Conservation (phyloP, 129 eudicot species). For the Arctium minus region DNA sequence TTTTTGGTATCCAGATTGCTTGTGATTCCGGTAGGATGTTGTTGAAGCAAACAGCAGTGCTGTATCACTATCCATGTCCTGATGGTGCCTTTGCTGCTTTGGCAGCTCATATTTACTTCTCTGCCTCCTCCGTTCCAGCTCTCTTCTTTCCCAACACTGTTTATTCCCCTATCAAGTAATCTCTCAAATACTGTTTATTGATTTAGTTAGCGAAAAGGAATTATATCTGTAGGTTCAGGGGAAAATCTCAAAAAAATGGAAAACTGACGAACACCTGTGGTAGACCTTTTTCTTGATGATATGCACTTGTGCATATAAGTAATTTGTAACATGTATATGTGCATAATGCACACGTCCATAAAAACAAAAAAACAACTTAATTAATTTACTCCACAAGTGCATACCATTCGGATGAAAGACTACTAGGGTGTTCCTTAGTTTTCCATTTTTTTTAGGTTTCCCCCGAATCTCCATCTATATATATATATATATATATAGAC, state of each 20-base stretch:
- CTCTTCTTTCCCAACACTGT: conserved; percentile 86
- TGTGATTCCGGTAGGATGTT: neutral
- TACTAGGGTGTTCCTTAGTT: neutral
- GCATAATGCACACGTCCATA: too few relatives aligned
- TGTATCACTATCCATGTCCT: conserved; percentile 92
- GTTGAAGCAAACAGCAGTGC: conserved; percentile 67
- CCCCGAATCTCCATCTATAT: too few relatives aligned
- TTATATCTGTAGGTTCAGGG: neutral
- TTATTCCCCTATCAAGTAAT: conserved; percentile 62
- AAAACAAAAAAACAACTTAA: too few relatives aligned
- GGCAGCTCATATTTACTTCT: conserved; percentile 83
- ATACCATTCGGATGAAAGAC: neutral
- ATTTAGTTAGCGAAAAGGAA: neutral
- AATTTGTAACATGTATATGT: too few relatives aligned
- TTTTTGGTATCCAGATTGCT: neutral
- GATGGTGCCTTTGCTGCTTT: conserved; percentile 90
- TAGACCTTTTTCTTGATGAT: neutral
- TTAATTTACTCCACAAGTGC: too few relatives aligned
- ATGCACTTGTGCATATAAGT: neutral
- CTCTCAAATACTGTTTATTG: neutral
- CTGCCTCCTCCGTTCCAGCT: conserved; percentile 46
- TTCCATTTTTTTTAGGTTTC: neutral
- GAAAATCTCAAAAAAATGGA: neutral
- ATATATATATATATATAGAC: too few relatives aligned
- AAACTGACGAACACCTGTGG: neutral